These are phyloP conservation scores for Martensiomyces pterosporus DNA, from an alignment of 192 early-diverging fungal species.

Conservation along the genomic window DNA sequence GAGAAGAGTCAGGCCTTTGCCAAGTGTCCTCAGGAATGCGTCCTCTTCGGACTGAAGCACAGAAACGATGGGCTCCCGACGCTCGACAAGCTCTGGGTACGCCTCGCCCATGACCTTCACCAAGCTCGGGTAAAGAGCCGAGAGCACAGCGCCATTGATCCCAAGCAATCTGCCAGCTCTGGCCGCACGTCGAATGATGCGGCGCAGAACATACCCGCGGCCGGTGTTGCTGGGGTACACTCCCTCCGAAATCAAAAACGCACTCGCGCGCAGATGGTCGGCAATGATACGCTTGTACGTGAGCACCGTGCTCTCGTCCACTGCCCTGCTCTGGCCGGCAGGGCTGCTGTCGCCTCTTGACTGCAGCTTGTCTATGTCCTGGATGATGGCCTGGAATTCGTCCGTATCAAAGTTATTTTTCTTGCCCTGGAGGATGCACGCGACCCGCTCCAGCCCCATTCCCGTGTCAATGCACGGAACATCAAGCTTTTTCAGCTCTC, in stretches of 20 bases:
- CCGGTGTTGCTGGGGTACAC: conserved; percentile 95
- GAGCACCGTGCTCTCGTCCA: conserved; percentile 78
- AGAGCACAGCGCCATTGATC: conserved; percentile 79
- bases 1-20: conserved; percentile 91
- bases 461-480: conserved; percentile 97
- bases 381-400: conserved; percentile 77
- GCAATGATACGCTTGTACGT: conserved; percentile 96
- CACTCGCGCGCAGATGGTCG: conserved; percentile 92
- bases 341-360: too few species aligned
- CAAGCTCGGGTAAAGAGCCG: conserved; percentile 86
- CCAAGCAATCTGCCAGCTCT: conserved; percentile 88
- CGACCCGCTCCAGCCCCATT: conserved; percentile 94
- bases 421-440: conserved; percentile 89
- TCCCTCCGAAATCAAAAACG: conserved; percentile 93
- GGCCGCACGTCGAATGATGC: conserved; percentile 90
- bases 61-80: conserved; percentile 72
- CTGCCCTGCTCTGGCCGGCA: too few species aligned
- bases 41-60: conserved; percentile 91
- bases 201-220: conserved; percentile 96
- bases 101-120: conserved; percentile 82
- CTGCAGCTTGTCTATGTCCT: conserved; percentile 63
- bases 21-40: conserved; percentile 86
- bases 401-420: conserved; percentile 97
- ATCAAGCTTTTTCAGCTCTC: conserved; percentile 75
- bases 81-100: conserved; percentile 82